Conservation (phyloP, 805 yeast genomes). For the Isabelozyma heimii region DNA sequence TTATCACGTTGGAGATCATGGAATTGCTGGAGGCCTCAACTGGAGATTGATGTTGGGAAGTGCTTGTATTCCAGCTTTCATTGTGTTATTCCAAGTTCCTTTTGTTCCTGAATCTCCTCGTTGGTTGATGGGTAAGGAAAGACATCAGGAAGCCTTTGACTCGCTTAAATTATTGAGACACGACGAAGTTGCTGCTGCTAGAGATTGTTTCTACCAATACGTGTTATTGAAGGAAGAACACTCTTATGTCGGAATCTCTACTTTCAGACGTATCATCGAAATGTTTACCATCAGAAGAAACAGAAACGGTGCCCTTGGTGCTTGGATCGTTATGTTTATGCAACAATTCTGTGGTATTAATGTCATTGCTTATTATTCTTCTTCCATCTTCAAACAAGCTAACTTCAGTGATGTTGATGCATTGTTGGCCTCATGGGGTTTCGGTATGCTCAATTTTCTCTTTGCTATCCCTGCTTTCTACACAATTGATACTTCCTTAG, state of each 20-base stretch:
- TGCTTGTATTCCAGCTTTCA: slow-evolving; percentile 54
- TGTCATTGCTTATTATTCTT: slow-evolving; percentile 82
- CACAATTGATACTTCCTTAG: slow-evolving; percentile 68
- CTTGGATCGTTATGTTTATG: slow-evolving; percentile 83
- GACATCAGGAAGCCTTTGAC: slow-evolving; percentile 48
- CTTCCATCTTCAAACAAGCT: slow-evolving; percentile 68
- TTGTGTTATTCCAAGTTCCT: slow-evolving; percentile 49
- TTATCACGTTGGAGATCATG: slow-evolving; percentile 47
- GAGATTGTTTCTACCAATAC: slow-evolving; percentile 60
- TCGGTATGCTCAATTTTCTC: slow-evolving; percentile 75
- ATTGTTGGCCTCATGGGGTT: slow-evolving; percentile 80
- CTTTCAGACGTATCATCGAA: slow-evolving; percentile 47
- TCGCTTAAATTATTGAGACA: slow-evolving; percentile 47
- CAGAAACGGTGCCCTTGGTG: slow-evolving; percentile 77
- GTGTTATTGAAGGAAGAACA: slow-evolving; percentile 61
- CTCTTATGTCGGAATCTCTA: slow-evolving; percentile 45
- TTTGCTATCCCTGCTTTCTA: slow-evolving; percentile 82
- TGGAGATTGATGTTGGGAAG: slow-evolving; percentile 69
- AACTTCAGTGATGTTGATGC: slow-evolving; percentile 63
- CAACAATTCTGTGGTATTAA: slow-evolving; percentile 91
- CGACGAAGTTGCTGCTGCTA: slow-evolving; percentile 54
- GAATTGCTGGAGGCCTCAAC: slow-evolving; percentile 46
- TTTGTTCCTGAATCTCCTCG: slow-evolving; percentile 70
- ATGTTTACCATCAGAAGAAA: slow-evolving; percentile 74
- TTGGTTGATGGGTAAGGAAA: slow-evolving; percentile 58